Evolutionary conservation across 495 filamentous ascomycete genomes (phyloP), one percentile per base, ranked within the genome.

Genomic region (Sabuloglossum arenarium): DNA sequence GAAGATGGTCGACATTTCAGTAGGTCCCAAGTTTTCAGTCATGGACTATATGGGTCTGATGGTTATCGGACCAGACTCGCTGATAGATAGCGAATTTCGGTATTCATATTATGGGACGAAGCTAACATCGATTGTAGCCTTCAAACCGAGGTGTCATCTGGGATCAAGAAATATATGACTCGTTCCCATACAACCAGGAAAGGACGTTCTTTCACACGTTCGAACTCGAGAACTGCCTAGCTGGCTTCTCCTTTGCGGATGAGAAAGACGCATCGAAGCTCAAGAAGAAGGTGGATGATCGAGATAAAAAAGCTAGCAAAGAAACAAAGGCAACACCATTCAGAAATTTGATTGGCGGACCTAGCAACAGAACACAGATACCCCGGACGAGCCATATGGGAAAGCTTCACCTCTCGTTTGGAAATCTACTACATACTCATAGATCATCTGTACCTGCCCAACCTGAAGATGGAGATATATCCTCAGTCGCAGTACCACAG

Each of bases 81-180:
- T 69, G 57, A 66, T 10, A 14, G 43, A 29, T 43, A 37, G 37
- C 30, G 54, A 30, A 65, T 50, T 47, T 49, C 21, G 21, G n/a
- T 23, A 21, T 43, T 21, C 30, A 4, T 4, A n/a, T 21, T 43
- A 57, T 55, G 31, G 31, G 39, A 39, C 42, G 29, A 23, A n/a
- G 42, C 32, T 45, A 56, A 30, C 24, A 56, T 19, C 34, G 14
- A 19, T 12, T 23, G 34, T 28, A 94, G 87, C 76, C 84, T 32
- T 73, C 84, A 47, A 80, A 79, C 67, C 79, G 82, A 61, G 91
- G 93, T 51, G 93, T 98, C 27, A 82, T 98, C 61, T 98, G 91
- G 91, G 91, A 98, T 65, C 88, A 96, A 70, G 91, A 98, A 67
- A 83, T 97, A 61, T 97, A 89, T 66, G 88, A 98, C 54, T 82